phyloP scores from a whole-genome alignment of 495 filamentous ascomycete species.

The Aspergillus campestris region DNA sequence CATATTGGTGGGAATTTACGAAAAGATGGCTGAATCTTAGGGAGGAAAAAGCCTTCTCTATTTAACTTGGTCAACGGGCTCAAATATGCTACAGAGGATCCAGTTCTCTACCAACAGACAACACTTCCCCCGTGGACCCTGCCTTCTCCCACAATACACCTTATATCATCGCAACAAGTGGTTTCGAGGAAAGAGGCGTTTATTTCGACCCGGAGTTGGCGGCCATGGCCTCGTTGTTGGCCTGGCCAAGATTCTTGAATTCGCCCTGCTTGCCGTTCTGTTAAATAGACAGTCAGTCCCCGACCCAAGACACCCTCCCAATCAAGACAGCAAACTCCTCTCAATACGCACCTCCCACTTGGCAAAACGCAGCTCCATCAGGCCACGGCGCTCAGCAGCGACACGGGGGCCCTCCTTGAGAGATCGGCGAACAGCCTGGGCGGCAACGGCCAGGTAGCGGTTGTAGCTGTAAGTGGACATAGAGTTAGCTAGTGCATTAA shows the following conservation, averaged over 20 bases:
- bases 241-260: conserved; percentile 60
- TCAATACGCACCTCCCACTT: conserved; percentile 84
- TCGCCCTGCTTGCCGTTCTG: conserved; percentile 98
- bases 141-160: conserved; percentile 15
- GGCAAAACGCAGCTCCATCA: conserved; percentile 83
- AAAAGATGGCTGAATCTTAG: neutral
- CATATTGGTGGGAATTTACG: neutral
- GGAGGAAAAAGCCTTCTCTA: conserved; percentile 18
- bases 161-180: conserved; percentile 6
- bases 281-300: conserved; percentile 11
- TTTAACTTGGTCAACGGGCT: conserved; percentile 16
- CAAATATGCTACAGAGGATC: conserved; percentile 38
- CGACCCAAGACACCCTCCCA: neutral
- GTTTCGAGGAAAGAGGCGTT: conserved; percentile 6
- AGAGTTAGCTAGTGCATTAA: conserved; percentile 4
- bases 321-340: too few species aligned
- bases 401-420: conserved; percentile 90
- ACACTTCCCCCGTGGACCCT: conserved; percentile 11
- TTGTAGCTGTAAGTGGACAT: conserved; percentile 39
- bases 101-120: conserved; percentile 17
- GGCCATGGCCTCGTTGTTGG: conserved; percentile 56
- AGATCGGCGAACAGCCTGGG: conserved; percentile 62
- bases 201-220: conserved; percentile 39
- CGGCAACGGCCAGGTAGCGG: conserved; percentile 48
- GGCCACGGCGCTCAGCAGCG: conserved; percentile 78